Conservation (phyloP, 2,329 filamentous ascomycete species). For the Rhynchosporium agropyri region DNA sequence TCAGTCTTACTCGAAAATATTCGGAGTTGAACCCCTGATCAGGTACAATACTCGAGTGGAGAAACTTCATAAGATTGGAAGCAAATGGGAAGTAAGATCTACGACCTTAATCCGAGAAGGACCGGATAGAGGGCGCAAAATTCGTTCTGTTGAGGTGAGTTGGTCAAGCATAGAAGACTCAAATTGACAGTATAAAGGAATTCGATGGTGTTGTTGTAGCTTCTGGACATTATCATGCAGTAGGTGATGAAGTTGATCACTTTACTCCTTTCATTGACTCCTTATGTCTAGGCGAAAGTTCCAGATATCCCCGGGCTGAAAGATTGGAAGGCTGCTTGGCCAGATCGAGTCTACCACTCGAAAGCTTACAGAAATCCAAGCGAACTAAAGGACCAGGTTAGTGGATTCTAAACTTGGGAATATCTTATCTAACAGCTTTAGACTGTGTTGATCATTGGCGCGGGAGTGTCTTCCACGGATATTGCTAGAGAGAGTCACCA, state of each 20-base stretch:
- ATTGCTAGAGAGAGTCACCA: slow-evolving; percentile 35
- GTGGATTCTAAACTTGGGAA: not conserved
- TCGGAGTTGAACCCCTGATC: slow-evolving; percentile 28
- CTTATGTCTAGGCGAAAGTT: slow-evolving; percentile 53
- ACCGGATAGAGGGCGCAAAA: slow-evolving; percentile 14
- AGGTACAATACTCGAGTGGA: slow-evolving; percentile 36
- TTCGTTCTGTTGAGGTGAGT: slow-evolving; percentile 23
- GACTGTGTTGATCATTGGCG: slow-evolving; percentile 59
- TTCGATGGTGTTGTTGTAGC: slow-evolving; percentile 70
- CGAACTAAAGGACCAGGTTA: slow-evolving; percentile 53
- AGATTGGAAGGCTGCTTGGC: slow-evolving; percentile 58
- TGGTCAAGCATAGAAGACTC: not conserved
- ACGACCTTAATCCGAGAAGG: slow-evolving; percentile 24
- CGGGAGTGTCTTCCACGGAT: slow-evolving; percentile 54
- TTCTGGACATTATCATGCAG: slow-evolving; percentile 63
- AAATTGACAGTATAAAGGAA: slow-evolving; percentile 22
- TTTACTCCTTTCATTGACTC: not conserved
- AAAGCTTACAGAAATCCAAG: slow-evolving; percentile 71
- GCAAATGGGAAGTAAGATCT: slow-evolving; percentile 32
- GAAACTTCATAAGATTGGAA: slow-evolving; percentile 28
- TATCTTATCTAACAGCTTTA: slow-evolving; percentile 12
- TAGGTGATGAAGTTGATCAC: not conserved
- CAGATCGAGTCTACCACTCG: slow-evolving; percentile 62
- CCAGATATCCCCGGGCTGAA: slow-evolving; percentile 62
- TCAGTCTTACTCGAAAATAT: slow-evolving; percentile 27